These are phyloP conservation scores for Botrytis squamosa DNA, from an alignment of 2,329 filamentous ascomycete species.

Conservation along the genomic window DNA sequence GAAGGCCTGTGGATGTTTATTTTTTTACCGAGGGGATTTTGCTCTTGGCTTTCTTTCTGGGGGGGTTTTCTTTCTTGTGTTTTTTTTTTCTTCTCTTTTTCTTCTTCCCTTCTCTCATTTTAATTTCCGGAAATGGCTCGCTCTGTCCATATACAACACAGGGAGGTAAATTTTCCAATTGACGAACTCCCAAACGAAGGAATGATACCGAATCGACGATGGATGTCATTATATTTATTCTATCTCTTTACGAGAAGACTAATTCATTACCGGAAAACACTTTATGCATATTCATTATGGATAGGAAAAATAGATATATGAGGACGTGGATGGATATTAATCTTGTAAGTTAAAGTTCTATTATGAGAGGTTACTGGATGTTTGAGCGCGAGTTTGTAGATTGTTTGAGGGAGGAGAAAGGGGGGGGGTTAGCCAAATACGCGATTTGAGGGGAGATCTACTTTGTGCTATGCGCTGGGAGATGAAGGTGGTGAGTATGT, in stretches of 20 bases:
- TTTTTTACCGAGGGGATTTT: too few relatives aligned
- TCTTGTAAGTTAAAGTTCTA: not conserved
- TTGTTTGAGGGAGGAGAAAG: not conserved
- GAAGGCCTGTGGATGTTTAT: not conserved
- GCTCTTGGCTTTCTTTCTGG: too few relatives aligned
- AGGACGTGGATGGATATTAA: not conserved
- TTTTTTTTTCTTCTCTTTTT: not conserved
- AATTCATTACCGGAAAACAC: too few relatives aligned
- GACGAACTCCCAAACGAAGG: not conserved
- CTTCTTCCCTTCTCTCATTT: too few relatives aligned
- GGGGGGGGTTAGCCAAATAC: too few relatives aligned
- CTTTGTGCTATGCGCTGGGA: not conserved
- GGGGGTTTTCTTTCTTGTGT: too few relatives aligned
- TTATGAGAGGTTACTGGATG: fast-evolving
- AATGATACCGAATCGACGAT: not conserved
- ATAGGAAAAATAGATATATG: not conserved
- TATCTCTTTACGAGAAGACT: not conserved
- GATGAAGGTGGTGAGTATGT: not conserved
- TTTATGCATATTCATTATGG: too few relatives aligned
- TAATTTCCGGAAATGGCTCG: too few relatives aligned
- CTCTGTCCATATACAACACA: too few relatives aligned
- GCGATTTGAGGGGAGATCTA: not conserved
- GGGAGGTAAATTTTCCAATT: too few relatives aligned
- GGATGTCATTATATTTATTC: not conserved
- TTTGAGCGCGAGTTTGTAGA: too few relatives aligned